These are phyloP conservation scores for Colletotrichum limetticola DNA, from an alignment of 2,329 filamentous ascomycete species.

Conservation along the genomic window DNA sequence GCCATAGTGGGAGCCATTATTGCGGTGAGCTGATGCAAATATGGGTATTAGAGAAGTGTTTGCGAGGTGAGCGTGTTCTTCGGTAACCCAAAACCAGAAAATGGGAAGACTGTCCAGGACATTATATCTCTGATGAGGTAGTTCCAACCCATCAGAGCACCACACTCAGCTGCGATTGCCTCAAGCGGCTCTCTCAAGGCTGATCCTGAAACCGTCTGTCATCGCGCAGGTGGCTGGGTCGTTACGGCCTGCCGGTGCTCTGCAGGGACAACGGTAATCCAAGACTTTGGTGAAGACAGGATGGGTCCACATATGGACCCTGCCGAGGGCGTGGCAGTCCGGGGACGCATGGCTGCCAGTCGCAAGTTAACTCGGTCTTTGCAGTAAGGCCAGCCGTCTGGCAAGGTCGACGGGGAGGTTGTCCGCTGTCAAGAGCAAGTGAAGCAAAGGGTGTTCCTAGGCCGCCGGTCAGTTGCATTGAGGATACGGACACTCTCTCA, in stretches of 20 bases:
- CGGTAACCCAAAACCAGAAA: not conserved
- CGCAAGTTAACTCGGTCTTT: not conserved
- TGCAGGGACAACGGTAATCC: slow-evolving; percentile 3
- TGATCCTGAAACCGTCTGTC: slow-evolving; percentile 22
- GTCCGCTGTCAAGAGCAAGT: not conserved
- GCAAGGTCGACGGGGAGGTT: not conserved
- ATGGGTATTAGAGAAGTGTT: not conserved
- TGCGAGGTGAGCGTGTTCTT: not conserved
- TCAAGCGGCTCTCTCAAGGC: not conserved
- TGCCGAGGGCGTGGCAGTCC: slow-evolving; percentile 23
- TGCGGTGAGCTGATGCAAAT: not conserved
- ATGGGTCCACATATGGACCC: slow-evolving; percentile 12
- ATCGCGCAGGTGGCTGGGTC: slow-evolving; percentile 29
- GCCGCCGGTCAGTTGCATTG: not conserved
- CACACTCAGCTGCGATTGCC: not conserved
- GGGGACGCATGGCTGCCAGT: slow-evolving; percentile 8
- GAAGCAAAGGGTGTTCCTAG: not conserved
- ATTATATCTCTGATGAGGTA: slow-evolving; percentile 17
- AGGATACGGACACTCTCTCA: not conserved
- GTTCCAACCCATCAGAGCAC: not conserved
- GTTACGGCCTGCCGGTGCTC: slow-evolving; percentile 5
- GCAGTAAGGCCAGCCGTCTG: not conserved
- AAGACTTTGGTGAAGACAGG: slow-evolving; percentile 10
- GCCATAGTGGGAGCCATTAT: slow-evolving; percentile 26
- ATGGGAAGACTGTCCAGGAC: not conserved